Conservation (phyloP, 805 yeast genomes). For the Yamadazyma tumulicola region DNA sequence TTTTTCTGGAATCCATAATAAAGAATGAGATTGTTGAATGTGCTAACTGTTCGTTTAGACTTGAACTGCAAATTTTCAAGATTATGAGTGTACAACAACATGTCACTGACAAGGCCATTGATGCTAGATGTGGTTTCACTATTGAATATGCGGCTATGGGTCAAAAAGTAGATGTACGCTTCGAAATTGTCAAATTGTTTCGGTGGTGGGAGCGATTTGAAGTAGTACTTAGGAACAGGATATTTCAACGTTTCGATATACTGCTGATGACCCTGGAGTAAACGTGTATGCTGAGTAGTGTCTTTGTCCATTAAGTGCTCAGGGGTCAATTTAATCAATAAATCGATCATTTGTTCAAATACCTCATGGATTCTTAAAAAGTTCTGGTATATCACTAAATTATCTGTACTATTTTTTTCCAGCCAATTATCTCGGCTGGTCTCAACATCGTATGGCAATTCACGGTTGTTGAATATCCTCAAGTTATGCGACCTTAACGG, state of each 20-base stretch:
- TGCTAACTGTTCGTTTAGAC: slow-evolving; percentile 28
- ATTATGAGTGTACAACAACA: slow-evolving; percentile 36
- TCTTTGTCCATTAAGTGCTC: slow-evolving; percentile 18
- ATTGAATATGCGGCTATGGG: slow-evolving; percentile 32
- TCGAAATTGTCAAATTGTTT: slow-evolving; percentile 28
- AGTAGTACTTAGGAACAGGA: slow-evolving; percentile 20
- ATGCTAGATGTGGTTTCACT: slow-evolving; percentile 29
- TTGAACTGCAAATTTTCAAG: slow-evolving; percentile 28
- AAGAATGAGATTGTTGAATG: slow-evolving; percentile 38
- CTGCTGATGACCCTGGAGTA: slow-evolving; percentile 16
- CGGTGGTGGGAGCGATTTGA: slow-evolving; percentile 31
- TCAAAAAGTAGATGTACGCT: slow-evolving; percentile 32
- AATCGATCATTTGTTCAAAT: slow-evolving; percentile 31
- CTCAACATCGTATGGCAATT: slow-evolving; percentile 17
- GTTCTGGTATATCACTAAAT: slow-evolving; percentile 16
- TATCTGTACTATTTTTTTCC: slow-evolving; percentile 16
- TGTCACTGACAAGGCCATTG: slow-evolving; percentile 35
- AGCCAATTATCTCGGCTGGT: slow-evolving; percentile 27
- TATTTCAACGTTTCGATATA: slow-evolving; percentile 6
- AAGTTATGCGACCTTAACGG: slow-evolving; percentile 34
- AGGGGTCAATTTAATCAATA: slow-evolving; percentile 31
- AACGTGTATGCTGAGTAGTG: slow-evolving; percentile 8
- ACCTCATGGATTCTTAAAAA: slow-evolving; percentile 25
- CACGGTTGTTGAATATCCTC: slow-evolving; percentile 24
- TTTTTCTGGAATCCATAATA: slow-evolving; percentile 39